Evolutionary conservation across 1,284 basidiomycete species (phyloP).

Genomic region (Quambalaria eucalypti): DNA sequence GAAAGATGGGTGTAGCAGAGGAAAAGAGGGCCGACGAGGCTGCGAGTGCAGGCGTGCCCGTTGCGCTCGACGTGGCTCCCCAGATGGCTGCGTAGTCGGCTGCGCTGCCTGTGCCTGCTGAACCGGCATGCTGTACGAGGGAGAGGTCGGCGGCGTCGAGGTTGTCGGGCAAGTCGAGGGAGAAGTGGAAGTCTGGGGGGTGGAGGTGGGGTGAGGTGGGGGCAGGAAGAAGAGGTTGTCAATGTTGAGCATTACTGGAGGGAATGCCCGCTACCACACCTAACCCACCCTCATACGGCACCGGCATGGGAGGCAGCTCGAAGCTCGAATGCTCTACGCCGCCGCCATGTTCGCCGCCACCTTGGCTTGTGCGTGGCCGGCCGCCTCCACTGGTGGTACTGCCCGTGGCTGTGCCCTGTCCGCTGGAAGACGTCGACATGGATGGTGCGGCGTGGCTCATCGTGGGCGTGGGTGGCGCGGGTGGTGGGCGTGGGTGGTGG

Average conservation of each 20-base stretch:
- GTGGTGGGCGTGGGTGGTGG: no score
- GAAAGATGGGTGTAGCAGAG: not conserved
- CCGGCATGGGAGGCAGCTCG: conserved; percentile 36
- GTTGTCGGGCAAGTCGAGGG: conserved; percentile 29
- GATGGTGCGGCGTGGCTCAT: no score
- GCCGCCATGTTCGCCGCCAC: no score
- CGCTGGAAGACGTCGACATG: no score
- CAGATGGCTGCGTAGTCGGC: conserved; percentile 12
- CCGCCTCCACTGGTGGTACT: no score
- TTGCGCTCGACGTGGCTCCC: not conserved
- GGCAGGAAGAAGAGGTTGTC: not conserved
- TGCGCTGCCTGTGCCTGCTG: no score
- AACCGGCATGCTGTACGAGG: conserved; percentile 25
- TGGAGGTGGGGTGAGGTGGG: no score
- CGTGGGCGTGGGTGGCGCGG: no score
- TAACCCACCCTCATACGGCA: conserved; percentile 31
- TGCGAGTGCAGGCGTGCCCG: not conserved
- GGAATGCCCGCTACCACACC: no score
- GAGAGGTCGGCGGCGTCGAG: conserved; percentile 24
- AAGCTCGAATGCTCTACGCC: conserved; percentile 1
- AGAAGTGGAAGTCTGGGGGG: conserved; percentile 35
- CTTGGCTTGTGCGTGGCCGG: no score
- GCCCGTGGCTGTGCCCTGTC: no score
- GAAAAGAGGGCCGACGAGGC: not conserved
- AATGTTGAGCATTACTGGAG: not conserved